These are phyloP conservation scores for Aspergillus sp. DNA, from an alignment of 2,329 filamentous ascomycete genomes.

Conservation along the genomic window DNA sequence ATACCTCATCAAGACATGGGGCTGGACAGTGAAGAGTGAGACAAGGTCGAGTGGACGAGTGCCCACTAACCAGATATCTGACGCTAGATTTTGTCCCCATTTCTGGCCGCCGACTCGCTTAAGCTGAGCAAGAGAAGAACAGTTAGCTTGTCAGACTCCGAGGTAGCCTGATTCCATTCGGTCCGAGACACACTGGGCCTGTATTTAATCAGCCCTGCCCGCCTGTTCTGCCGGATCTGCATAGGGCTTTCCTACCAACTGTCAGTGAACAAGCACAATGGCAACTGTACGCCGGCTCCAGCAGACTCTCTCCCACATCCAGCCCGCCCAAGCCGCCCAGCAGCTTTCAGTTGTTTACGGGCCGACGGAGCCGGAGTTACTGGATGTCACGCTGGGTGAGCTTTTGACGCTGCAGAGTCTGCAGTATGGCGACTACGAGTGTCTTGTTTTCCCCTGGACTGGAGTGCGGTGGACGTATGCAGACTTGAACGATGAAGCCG, in stretches of 20 bases:
- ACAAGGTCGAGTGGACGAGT: neutral
- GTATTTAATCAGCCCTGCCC: conserved; percentile 8
- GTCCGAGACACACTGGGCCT: neutral
- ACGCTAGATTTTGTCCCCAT: neutral
- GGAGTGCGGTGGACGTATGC: conserved; percentile 71
- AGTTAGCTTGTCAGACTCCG: neutral
- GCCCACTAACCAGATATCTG: neutral
- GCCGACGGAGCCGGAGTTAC: conserved; percentile 65
- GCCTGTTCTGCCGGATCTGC: neutral
- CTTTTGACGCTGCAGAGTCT: conserved; percentile 70
- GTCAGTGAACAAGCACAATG: conserved; percentile 17
- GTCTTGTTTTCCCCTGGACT: conserved; percentile 73
- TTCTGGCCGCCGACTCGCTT: neutral
- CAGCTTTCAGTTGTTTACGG: conserved; percentile 63
- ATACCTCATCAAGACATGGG: neutral
- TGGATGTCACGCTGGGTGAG: conserved; percentile 71
- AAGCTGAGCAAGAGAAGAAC: conserved; percentile 1
- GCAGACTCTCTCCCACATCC: conserved; percentile 31
- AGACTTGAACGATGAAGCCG: conserved; percentile 62
- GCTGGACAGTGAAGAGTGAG: neutral
- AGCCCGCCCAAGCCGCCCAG: conserved; percentile 16
- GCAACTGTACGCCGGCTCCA: conserved; percentile 31
- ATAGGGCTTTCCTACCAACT: neutral
- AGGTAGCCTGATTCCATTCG: conserved; percentile 1
- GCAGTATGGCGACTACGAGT: conserved; percentile 65